Base-by-base conservation (phyloP, 768 basidiomycete genomes). In the Mycena amicta region DNA sequence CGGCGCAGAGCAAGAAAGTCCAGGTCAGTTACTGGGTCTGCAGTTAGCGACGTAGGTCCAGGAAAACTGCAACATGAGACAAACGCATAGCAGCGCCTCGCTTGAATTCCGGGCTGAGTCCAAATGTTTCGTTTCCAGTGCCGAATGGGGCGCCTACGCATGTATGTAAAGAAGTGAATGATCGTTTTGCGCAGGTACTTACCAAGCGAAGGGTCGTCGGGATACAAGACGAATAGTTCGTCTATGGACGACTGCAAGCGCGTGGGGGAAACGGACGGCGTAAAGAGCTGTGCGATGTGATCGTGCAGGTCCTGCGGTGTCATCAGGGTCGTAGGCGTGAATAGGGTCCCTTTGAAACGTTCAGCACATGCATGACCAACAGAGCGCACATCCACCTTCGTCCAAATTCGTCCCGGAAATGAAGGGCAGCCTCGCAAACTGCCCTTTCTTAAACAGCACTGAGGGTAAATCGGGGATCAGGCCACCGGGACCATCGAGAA, bases 341-440 rank as follows among this genome's bases (percentile, higher is more conserved):
- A 75, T 4, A 53, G 1, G 0, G 78, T 78, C 1, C 74, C 78
- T 79, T 6, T 5, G 26, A 49, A 28, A n/a, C 22, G 27, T 31
- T 20, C 1, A 20, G 6, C 6, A 31, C n/a, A 12, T 6, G 62
- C 18, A 51, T 22, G 8, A 37, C 22, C 45, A 18, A 20, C 6
- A 13, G 16, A 46, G 33, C 39, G 20, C 31, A 11, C 22, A 55
- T 43, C 5, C 25, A 77, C 80, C 80, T 71, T 82, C 81, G 60
- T 81, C 80, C n/a, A 75, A 66, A 53, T 71, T 73, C 3, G 74
- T 75, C 18, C 80, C 80, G 25, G 77, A 68, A 23, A 82, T 80
- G 60, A 79, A 78, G 0, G 80, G 80, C 3, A 82, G 27, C 20
- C 67, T 66, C 2, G 74, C 70, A 56, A 78, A 79, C 1, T 68